Evolutionary conservation across 371 early-diverging fungal species (phyloP), one percentile per base, ranked within the genome.

Genomic region (Rhizopus sp.): DNA sequence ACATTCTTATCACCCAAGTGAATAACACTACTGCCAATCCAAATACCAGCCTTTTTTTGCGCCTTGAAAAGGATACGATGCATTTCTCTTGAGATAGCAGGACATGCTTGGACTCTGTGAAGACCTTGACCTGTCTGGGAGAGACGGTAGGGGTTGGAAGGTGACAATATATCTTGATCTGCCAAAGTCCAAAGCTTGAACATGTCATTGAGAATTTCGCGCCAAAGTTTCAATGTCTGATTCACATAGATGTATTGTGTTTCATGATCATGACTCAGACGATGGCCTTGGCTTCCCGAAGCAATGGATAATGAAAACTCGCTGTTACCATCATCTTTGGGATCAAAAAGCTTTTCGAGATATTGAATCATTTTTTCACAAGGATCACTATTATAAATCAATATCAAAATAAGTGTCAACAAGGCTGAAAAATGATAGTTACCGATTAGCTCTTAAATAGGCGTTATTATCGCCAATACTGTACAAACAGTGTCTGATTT

Each of bases 51-150:
- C 44, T 87, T 85, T 66, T 92, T 85, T 62, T 93, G 92, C 5
- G 95, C 95, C 34, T 88, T 81, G 68, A 90, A 88, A 50, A 98
- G 71, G 44, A 95, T 95, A 6, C 82, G 83, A 68, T 97, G 98
- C 85, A 95, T 94, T 13, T 86, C 86, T 58, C 89, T 77, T 1
- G 90, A 88, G 1, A 94, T 91, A 5, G 84, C 70, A 29, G 95
- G 96, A 53, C 95, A 93, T 39, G 71, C 63, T 58, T 93, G 93
- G 34, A 90, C 83, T 45, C 93, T 90, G 69, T 98, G 92, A 57
- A 97, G 71, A 17, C 98, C 98, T 76, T 98, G 98, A 4, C 98
- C 98, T 5, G 98, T 98, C 61, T 98, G 95, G 23, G 88, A 71
- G 47, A 98, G 83, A 5, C 94, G 83, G 75, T 98, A 98, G 13